Percentiles rank a stretch among this genome's conserved stretches.
These are phyloP conservation scores for Solanum rostratum DNA, from an alignment of 257 asterid species.

Conservation along the genomic window DNA sequence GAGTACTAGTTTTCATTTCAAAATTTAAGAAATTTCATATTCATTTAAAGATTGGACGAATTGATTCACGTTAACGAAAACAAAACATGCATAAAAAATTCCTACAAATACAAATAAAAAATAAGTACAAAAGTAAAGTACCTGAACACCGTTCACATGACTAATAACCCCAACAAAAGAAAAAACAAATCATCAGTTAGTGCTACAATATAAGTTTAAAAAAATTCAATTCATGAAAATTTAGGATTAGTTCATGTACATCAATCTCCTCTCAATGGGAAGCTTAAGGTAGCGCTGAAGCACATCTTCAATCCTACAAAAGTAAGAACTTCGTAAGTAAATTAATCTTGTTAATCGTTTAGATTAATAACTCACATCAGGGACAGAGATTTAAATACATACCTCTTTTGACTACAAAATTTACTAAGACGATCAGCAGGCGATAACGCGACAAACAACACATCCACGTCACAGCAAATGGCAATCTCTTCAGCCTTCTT, in stretches of 20 bases:
- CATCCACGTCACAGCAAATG: constrained; percentile 32
- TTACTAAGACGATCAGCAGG: constrained; percentile 51
- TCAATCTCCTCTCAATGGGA: constrained; percentile 30
- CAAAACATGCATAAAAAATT: background rate
- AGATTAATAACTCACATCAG: background rate
- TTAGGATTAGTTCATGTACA: constrained; percentile 4
- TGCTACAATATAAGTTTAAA: background rate
- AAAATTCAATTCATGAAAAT: background rate
- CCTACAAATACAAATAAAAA: background rate
- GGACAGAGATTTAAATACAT: background rate
- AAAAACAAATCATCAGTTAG: background rate
- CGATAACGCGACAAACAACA: constrained; percentile 39
- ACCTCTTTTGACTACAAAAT: constrained; percentile 29
- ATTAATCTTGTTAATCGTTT: background rate
- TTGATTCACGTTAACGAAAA: background rate
- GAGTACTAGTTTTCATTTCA: background rate
- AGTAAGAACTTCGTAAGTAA: background rate
- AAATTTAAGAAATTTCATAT: background rate
- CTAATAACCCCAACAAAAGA: constrained; percentile 13
- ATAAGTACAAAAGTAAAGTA: background rate
- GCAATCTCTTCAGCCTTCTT: constrained; percentile 42
- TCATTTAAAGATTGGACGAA: background rate
- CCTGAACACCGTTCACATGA: constrained; percentile 42
- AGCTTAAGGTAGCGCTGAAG: constrained; percentile 26
- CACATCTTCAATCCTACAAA: constrained; percentile 40